Percentiles rank a stretch among this genome's conserved stretches.
These are phyloP conservation scores for Barnettozyma sp. DNA, from an alignment of 805 yeast species.

Conservation along the genomic window DNA sequence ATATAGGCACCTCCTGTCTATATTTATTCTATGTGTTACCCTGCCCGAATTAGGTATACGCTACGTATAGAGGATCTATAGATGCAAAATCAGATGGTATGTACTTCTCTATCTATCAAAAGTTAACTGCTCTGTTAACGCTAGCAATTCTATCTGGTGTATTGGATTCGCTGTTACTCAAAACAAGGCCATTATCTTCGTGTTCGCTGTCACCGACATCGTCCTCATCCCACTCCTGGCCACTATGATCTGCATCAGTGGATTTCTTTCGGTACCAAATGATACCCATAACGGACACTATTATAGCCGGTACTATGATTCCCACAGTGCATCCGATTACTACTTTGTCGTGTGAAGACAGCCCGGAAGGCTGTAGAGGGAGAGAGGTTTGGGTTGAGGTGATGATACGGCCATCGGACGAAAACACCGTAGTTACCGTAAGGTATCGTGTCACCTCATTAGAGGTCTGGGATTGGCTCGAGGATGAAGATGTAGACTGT, in stretches of 20 bases:
- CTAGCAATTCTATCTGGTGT: conserved; percentile 2
- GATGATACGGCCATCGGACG: conserved; percentile 27
- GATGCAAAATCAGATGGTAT: no score
- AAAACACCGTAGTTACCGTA: conserved; percentile 28
- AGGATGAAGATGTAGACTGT: conserved; percentile 4
- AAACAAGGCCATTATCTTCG: conserved; percentile 1
- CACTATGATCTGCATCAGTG: conserved; percentile 5
- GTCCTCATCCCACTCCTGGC: conserved; percentile 9
- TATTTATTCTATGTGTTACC: no score
- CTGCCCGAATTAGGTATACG: no score
- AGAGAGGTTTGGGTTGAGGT: conserved; percentile 25
- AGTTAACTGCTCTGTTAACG: conserved; percentile 4
- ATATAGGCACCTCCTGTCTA: no score
- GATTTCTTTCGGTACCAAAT: conserved; percentile 5
- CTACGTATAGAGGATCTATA: no score
- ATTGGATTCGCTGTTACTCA: no score
- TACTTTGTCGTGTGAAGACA: conserved; percentile 43
- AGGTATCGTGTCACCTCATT: conserved; percentile 15
- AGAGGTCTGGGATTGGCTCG: conserved; percentile 9
- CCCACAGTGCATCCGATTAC: conserved; percentile 5
- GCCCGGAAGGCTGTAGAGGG: no score
- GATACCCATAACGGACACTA: not conserved
- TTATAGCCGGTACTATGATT: conserved; percentile 3
- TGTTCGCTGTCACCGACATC: conserved; percentile 3
- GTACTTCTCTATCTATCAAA: no score